phyloP scores from a whole-genome alignment of 2,329 filamentous ascomycete species.

The Exophiala sp. region DNA sequence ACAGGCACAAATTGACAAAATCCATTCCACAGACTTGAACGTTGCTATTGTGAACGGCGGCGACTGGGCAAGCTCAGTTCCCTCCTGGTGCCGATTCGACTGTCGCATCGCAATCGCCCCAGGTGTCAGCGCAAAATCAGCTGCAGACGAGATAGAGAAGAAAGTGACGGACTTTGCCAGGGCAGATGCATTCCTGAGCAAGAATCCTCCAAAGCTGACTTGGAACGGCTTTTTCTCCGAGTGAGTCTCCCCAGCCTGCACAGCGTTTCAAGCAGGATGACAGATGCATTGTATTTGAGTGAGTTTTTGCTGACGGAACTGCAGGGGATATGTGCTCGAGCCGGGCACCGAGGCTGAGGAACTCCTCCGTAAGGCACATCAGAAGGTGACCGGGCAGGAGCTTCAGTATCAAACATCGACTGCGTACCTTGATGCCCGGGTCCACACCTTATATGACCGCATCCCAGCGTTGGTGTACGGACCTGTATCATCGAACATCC shows the following conservation, averaged over 20 bases:
- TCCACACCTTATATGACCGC: conserved; percentile 22
- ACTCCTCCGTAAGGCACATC: conserved; percentile 25
- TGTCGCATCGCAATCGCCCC: conserved; percentile 23
- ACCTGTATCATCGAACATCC: conserved; percentile 40
- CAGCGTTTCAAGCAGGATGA: too few relatives aligned
- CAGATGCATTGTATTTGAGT: too few relatives aligned
- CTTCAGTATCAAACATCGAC: conserved; percentile 13
- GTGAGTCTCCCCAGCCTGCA: too few relatives aligned
- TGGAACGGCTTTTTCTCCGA: conserved; percentile 27
- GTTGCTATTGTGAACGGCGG: conserved; percentile 23
- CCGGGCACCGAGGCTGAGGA: conserved; percentile 28
- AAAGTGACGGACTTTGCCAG: conserved; percentile 32
- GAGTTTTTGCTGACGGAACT: too few relatives aligned
- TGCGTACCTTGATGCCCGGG: conserved; percentile 21
- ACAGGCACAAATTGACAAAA: neutral
- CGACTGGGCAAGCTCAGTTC: conserved; percentile 23
- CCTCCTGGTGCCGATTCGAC: conserved; percentile 23
- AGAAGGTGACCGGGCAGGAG: conserved; percentile 25
- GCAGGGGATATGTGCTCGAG: conserved; percentile 27
- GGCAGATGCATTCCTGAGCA: conserved; percentile 30
- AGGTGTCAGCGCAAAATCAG: conserved; percentile 20
- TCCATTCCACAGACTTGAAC: conserved; percentile 19
- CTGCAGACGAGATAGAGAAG: conserved; percentile 26
- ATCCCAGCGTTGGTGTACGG: conserved; percentile 22
- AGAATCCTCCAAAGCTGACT: conserved; percentile 28